Conservation (phyloP, 169 alveolate species). For the Plasmodium vivax region DNA sequence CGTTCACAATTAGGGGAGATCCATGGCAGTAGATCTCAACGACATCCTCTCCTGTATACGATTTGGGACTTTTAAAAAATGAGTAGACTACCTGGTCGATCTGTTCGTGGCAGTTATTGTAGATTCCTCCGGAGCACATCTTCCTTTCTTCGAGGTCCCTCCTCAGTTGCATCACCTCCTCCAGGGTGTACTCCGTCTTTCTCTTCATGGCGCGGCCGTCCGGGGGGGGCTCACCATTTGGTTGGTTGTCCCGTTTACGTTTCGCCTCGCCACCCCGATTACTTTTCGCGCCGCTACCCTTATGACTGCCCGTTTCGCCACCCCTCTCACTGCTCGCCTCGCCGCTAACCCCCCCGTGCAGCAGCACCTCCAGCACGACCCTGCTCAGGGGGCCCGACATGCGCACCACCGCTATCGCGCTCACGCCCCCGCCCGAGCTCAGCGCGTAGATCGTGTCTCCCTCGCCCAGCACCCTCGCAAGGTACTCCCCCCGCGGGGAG, state of each 20-base stretch:
- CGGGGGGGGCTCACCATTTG: background rate
- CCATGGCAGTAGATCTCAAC: constrained; percentile 87
- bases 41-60: constrained; percentile 87
- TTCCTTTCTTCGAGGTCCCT: constrained; percentile 25
- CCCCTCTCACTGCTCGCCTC: too few species aligned
- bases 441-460: constrained; percentile 47
- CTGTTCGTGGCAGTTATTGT: background rate
- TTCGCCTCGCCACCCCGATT: background rate
- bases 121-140: background rate
- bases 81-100: constrained; percentile 16
- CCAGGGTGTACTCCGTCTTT: constrained; percentile 14
- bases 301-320: background rate
- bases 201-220: background rate
- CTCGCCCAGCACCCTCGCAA: constrained; percentile 4
- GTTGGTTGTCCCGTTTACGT: too few species aligned
- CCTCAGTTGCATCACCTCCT: constrained; percentile 9
- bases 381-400: constrained; percentile 42
- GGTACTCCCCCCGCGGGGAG: constrained; percentile 8
- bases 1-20: constrained; percentile 76
- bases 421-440: constrained; percentile 29
- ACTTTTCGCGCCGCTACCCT: too few species aligned
- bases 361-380: constrained; percentile 31
- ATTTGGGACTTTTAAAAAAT: constrained; percentile 75
- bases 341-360: background rate
- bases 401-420: constrained; percentile 44